Conservation (phyloP, 169 alveolate genomes). For the Cryptosporidium ryanae region DNA sequence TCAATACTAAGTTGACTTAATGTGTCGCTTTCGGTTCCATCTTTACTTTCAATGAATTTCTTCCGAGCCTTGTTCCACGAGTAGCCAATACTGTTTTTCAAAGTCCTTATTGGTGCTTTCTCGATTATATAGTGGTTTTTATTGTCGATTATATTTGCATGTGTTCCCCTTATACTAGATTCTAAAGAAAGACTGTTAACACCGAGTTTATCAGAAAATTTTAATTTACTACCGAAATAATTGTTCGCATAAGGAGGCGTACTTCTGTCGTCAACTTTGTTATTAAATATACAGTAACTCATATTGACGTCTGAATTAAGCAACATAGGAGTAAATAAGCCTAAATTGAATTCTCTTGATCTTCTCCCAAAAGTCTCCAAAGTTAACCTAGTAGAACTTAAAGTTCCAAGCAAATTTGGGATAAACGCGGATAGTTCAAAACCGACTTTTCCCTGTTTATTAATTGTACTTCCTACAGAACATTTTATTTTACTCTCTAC, state of each 20-base stretch:
- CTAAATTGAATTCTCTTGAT: slow-evolving; percentile 32
- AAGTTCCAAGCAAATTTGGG: slow-evolving; percentile 57
- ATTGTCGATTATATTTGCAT: neutral
- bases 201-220: slow-evolving; percentile 17
- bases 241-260: slow-evolving; percentile 30
- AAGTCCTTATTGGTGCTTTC: slow-evolving; percentile 8
- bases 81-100: slow-evolving; percentile 49
- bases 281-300: slow-evolving; percentile 32
- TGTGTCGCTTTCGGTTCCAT: neutral
- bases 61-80: slow-evolving; percentile 38
- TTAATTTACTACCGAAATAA: slow-evolving; percentile 56
- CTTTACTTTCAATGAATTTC: neutral
- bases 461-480: slow-evolving; percentile 56
- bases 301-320: slow-evolving; percentile 38
- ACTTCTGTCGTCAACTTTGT: slow-evolving; percentile 5
- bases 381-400: slow-evolving; percentile 45
- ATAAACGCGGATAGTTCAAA: slow-evolving; percentile 67
- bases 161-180: slow-evolving; percentile 45
- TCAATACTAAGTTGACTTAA: slow-evolving; percentile 35
- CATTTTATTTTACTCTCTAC: slow-evolving; percentile 12
- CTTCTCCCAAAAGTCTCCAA: slow-evolving; percentile 41
- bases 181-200: slow-evolving; percentile 14
- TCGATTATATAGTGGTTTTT: neutral
- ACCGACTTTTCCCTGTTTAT: slow-evolving; percentile 55
- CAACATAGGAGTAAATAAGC: slow-evolving; percentile 47